Conservation (phyloP, 192 early-diverging fungal species). For the Backusella macrospora region DNA sequence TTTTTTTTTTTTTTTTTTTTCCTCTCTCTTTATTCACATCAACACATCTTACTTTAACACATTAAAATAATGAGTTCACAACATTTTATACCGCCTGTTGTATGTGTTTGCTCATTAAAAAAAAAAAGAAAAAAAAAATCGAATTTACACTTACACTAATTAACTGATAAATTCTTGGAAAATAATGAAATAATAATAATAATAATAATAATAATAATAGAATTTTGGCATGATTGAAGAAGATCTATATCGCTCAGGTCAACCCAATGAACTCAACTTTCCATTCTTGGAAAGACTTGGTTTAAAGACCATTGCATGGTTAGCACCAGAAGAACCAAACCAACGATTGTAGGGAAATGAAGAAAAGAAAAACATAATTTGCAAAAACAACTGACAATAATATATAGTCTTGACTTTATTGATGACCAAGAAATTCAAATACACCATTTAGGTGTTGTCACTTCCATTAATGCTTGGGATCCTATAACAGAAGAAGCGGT, state of each 20-base stretch:
- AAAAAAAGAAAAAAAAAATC: constrained; percentile 20
- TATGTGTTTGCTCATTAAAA: constrained; percentile 39
- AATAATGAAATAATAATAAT: too few species aligned
- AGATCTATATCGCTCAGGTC: constrained; percentile 93
- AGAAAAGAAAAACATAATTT: background rate
- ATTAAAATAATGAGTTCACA: constrained; percentile 76
- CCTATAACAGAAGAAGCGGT: constrained; percentile 98
- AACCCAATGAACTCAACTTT: constrained; percentile 99
- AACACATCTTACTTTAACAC: too few species aligned
- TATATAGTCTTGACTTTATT: constrained; percentile 84
- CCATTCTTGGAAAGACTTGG: constrained; percentile 97
- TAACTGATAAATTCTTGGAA: too few species aligned
- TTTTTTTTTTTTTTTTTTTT: too few species aligned
- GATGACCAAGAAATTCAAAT: constrained; percentile 97
- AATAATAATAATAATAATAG: too few species aligned
- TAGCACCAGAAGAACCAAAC: constrained; percentile 97
- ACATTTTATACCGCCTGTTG: constrained; percentile 78
- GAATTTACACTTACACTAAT: too few species aligned
- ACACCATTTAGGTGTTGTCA: constrained; percentile 86
- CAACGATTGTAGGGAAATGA: constrained; percentile 75
- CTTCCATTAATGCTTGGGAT: constrained; percentile 91
- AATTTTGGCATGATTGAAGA: constrained; percentile 99
- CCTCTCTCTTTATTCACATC: too few species aligned
- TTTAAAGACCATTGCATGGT: constrained; percentile 91
- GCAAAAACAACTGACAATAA: background rate